phyloP scores from a whole-genome alignment of 441 rosid genomes.

The Adansonia rubrostipa region DNA sequence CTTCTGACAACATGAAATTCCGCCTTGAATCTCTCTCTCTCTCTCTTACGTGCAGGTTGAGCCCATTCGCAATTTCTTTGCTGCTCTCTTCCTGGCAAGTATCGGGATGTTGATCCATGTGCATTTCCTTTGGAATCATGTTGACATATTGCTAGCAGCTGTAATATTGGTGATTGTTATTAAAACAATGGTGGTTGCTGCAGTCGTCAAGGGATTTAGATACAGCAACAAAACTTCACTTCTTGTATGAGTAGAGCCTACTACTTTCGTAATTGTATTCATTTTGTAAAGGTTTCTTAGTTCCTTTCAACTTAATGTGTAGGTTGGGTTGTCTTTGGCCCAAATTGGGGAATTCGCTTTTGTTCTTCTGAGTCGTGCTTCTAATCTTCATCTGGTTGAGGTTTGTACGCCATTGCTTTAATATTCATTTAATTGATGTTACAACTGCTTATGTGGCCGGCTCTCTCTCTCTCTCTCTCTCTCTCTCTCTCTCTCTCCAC shows the following conservation, averaged over 20 bases:
- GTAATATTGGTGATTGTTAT: conserved; percentile 85
- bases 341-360: conserved; percentile 98
- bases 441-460: background rate
- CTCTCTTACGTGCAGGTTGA: conserved; percentile 62
- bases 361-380: conserved; percentile 96
- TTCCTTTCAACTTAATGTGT: conserved; percentile 21
- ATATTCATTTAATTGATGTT: background rate
- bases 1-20: background rate
- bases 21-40: background rate
- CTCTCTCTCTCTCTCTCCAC: background rate
- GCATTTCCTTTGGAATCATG: conserved; percentile 95
- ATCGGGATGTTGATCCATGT: conserved; percentile 96
- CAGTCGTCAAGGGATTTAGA: conserved; percentile 90
- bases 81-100: conserved; percentile 97
- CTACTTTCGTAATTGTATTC: background rate
- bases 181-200: conserved; percentile 76
- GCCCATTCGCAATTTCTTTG: conserved; percentile 97
- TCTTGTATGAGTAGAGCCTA: conserved; percentile 64
- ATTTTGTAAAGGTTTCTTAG: background rate
- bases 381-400: conserved; percentile 93
- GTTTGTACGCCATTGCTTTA: conserved; percentile 40
- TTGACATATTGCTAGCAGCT: conserved; percentile 92
- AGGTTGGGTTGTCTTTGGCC: conserved; percentile 98
- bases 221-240: conserved; percentile 93
- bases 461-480: background rate